Base-by-base conservation (phyloP, 169 alveolate species). In the Blepharisma undulans region DNA sequence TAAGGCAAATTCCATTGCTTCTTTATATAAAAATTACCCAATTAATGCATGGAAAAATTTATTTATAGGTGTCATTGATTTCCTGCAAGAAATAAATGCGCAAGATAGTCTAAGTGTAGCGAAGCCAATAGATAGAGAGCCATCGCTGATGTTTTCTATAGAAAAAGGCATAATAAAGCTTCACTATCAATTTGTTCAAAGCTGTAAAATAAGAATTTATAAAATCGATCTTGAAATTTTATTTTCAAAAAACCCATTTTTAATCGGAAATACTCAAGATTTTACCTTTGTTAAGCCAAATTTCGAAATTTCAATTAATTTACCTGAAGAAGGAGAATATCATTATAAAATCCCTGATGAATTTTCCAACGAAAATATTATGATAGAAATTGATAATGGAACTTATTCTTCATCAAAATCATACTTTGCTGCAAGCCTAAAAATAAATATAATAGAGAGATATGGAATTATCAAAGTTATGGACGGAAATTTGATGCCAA, bases 381-480 rank as follows among this genome's bases (percentile, higher is more conserved):
- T 96, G 25, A 92, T 97, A 36, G 96, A 97, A 89, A 92, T 94
- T 25, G 91, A 76, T 10, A 94, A 96, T 12, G 96, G 79, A 36
- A 94, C 95, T n/a, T 92, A 94, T 48, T 91, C 95, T 88, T 48
- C 87, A 8, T 94, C 94, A 91, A 88, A 61, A 32, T 92, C 95
- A 72, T 95, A 95, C 82, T 95, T 92, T 88, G 86, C 97, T 12
- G 89, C 96, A 22, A 76, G 92, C 29, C 84, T 97, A n/a, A 90
- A 95, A 72, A 95, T 94, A 0, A 76, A 84, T 59, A 81, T 96
- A 27, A 80, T 92, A 34, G 97, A 95, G 88, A 87, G 90, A 81
- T 92, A 93, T 90, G 98, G 98, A 34, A 95, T 95, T 76, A 82
- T 95, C 6, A 95, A 94, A 34, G 96, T 96, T 21, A 84, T 95